Base-by-base conservation (phyloP, 1,139 yeast genomes). In the Geotrichum klebahnii region DNA sequence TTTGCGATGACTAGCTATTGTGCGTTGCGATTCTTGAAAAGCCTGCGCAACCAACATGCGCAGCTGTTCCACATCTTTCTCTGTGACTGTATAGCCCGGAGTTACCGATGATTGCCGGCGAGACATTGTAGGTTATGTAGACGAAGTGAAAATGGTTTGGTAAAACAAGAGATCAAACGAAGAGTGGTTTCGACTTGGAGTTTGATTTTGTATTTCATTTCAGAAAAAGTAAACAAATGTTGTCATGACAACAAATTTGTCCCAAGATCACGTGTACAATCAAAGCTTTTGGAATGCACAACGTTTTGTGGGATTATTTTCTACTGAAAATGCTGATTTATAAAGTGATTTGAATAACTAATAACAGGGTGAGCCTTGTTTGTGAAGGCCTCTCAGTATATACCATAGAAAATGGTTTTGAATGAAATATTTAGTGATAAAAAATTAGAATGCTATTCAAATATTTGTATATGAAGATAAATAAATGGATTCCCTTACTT, bases 21-120 rank as follows among this genome's bases (percentile, higher is more conserved):
- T 75, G 34, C 68, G 55, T 61, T 90, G 97, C 0, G 94, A 88
- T 53, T 84, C 92, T 61, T 85, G 94, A 62, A 90, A 90, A 2
- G 83, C 81, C 51, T 78, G 81, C 0, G 84, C 80, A 60, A 87
- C 55, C 17, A 62, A 55, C 3, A 48, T 42, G 16, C 58, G 52
- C 35, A 64, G 55, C 35, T 52, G 50, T 4, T 47, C 50, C 8
- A 61, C 46, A 43, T 61, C 64, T 14, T 53, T 52, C 23, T 48
- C 53, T 2, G 58, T 48, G 12, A 26, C 48, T 33, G 38, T 33
- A 28, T 48, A 48, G 5, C 52, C 52, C 8, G 28, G 41, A 3
- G 35, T 29, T 19, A 48, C 24, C 14, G 52, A 33, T 16, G 52
- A 48, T 39, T 48, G 46, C 16, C 52, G 34, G 43, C 52, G 34